Evolutionary conservation across 2,329 filamentous ascomycete genomes (phyloP).

Genomic region (Aspergillus oerlinghausenensis): DNA sequence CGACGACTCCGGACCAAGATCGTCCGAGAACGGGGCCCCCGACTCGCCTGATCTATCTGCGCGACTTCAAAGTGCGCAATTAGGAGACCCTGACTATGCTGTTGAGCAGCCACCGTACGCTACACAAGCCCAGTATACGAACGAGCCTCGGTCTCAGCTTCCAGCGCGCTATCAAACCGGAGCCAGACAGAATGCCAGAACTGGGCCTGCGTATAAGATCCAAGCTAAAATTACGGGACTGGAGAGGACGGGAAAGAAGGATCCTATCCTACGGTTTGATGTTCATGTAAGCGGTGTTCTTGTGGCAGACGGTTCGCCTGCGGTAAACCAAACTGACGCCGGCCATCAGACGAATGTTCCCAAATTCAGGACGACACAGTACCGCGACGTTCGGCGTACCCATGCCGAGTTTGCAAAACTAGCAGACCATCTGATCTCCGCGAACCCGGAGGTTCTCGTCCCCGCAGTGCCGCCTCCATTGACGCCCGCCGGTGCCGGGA

Average conservation of each 20-base stretch:
- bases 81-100: conserved; percentile 33
- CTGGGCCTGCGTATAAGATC: conserved; percentile 72
- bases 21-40: conserved; percentile 14
- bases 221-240: conserved; percentile 93
- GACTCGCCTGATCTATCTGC: conserved; percentile 45
- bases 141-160: conserved; percentile 38
- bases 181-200: conserved; percentile 33
- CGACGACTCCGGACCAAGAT: conserved; percentile 13
- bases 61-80: conserved; percentile 37
- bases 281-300: conserved; percentile 68
- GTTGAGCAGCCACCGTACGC: conserved; percentile 36
- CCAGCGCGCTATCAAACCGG: conserved; percentile 48
- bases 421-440: conserved; percentile 91
- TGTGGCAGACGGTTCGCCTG: background rate
- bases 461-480: conserved; percentile 92
- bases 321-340: conserved; percentile 4
- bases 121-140: conserved; percentile 32
- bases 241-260: conserved; percentile 90
- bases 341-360: conserved; percentile 83
- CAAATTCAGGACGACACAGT: conserved; percentile 95
- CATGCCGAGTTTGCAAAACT: conserved; percentile 96
- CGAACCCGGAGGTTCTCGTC: conserved; percentile 93
- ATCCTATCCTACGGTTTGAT: conserved; percentile 90
- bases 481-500: conserved; percentile 89
- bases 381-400: conserved; percentile 90